A percentile compares a stretch with the other conserved stretches of the same genome.
Evolutionary conservation across 2,329 filamentous ascomycete genomes (phyloP).

Genomic region (Colletotrichum godetiae): DNA sequence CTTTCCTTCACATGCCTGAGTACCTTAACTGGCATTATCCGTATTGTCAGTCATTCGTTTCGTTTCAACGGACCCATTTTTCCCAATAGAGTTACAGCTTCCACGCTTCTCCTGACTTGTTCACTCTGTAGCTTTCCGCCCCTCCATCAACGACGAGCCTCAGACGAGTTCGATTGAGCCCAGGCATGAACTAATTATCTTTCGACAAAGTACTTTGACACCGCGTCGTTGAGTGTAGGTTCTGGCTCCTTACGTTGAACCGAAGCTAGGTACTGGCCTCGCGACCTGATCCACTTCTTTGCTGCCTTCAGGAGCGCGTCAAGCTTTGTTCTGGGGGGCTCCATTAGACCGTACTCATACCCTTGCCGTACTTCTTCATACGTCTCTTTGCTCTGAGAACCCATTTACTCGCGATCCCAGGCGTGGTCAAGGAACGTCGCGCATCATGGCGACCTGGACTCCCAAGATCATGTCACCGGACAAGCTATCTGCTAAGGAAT

Average conservation of each 20-base stretch:
- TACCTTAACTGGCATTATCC: background rate
- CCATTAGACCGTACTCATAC: background rate
- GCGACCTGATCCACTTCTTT: background rate
- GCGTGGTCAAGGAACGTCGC: background rate
- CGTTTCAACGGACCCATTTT: background rate
- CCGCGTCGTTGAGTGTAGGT: background rate
- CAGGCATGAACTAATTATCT: background rate
- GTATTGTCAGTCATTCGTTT: background rate
- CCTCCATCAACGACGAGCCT: background rate
- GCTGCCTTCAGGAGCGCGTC: background rate
- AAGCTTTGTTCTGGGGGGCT: background rate
- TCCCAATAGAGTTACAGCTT: background rate
- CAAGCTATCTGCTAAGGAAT: constrained; percentile 46
- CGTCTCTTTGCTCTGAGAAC: background rate
- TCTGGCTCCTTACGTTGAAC: background rate
- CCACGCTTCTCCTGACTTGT: background rate
- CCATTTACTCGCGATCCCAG: background rate
- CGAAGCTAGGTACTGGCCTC: background rate
- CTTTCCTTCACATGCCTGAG: constrained; percentile 16
- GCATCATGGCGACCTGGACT: constrained; percentile 9
- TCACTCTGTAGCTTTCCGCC: background rate
- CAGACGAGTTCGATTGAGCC: background rate
- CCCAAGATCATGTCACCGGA: constrained; percentile 24
- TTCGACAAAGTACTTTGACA: background rate
- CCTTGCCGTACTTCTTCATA: background rate